Evolutionary conservation across 2,329 filamentous ascomycete genomes (phyloP).

Genomic region (Cryphonectria carpinicola): DNA sequence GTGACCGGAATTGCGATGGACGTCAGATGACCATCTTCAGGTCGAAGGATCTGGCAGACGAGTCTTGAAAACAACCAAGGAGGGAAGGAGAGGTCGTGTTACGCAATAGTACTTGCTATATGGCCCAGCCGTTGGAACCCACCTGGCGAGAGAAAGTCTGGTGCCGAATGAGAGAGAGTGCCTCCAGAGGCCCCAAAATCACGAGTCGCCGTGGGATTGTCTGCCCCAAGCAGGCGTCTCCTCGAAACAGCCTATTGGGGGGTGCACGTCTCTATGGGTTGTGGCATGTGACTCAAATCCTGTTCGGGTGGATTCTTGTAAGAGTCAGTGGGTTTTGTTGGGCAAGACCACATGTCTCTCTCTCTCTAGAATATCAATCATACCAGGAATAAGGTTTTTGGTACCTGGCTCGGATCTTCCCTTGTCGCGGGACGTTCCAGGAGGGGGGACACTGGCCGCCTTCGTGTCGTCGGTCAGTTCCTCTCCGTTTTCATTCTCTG

Average conservation of each 20-base stretch:
- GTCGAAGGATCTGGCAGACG: conserved; percentile 5
- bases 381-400: conserved; percentile 16
- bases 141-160: not conserved
- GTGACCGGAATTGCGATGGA: conserved; percentile 16
- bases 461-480: not conserved
- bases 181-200: too few relatives aligned
- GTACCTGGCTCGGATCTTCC: conserved; percentile 27
- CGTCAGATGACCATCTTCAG: not conserved
- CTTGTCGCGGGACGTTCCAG: conserved; percentile 18
- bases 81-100: not conserved
- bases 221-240: not conserved
- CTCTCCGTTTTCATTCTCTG: not conserved
- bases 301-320: not conserved
- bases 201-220: not conserved
- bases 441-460: not conserved
- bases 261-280: not conserved
- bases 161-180: not conserved
- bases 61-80: not conserved
- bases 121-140: not conserved
- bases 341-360: not conserved
- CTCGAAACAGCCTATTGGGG: not conserved
- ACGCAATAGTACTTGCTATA: not conserved
- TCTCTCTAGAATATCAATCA: not conserved
- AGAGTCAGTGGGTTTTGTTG: not conserved
- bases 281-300: not conserved